Base-by-base conservation (phyloP, 345 rosid species). In the Eucalyptus albens region DNA sequence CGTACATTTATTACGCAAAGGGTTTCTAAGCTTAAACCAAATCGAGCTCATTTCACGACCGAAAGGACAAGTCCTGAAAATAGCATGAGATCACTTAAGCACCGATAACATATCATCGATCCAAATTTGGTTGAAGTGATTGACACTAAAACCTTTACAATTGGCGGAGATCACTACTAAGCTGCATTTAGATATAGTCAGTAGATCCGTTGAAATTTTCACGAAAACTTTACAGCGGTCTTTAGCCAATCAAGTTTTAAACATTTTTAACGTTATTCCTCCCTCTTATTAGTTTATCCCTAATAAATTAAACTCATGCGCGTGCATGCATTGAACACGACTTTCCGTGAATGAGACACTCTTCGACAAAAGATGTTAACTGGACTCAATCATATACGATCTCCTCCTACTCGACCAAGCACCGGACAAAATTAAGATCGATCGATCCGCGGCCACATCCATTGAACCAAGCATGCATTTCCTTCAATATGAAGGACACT, bases 251-350 rank as follows among this genome's bases (percentile, higher is more conserved):
- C 40, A 15, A 65, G 40, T 29, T 65, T n/a, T 65, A n/a, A 15
- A 65, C 40, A n/a, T 65, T 65, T 65, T 15, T n/a, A 65, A 65
- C 3, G 11, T 7, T 65, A 15, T 8, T n/a, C 37, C 17, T 15
- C 40, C 37, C 77, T n/a, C 77, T 65, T 65, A 15, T 15, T 65
- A 65, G 77, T 65, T 15, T n/a, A 17, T 65, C 21, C 77, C 21
- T 53, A 21, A 53, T 53, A 65, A 65, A 65, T 65, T 65, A 65
- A 65, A 5, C 21, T 65, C 77, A 65, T 15, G 10, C 11, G 2
- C 6, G 0, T 15, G 21, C 21, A n/a, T 8, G 10, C 77, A 17
- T 65, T n/a, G 31, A n/a, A 65, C 40, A n/a, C 4, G 2, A n/a
- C 19, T 65, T 65, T 65, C 77, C 21, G 15, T 14, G 21, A 65